Evolutionary conservation across 331 rosid genomes (phyloP), one percentile per base, ranked within the genome.

Genomic region (Pyracantha coccinea): DNA sequence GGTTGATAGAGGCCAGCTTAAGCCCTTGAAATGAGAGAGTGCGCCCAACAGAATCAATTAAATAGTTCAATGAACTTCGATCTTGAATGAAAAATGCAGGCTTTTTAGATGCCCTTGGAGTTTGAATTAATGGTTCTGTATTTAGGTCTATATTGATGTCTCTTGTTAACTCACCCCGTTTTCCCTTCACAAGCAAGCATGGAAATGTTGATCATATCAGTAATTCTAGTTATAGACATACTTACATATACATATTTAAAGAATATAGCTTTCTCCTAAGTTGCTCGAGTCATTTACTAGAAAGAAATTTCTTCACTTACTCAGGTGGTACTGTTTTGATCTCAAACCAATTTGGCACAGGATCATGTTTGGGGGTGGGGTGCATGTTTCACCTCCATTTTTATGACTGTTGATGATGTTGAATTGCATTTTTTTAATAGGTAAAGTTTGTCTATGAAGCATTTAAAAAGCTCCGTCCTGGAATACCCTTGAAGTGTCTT

Each of bases 401-500:
- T 24, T 63, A 50, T 6, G 2, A 1, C 27, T 77, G 55, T 38
- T 74, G 32, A 53, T 65, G 57, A 66, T 72, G 67, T 32, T 66
- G 60, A 68, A 74, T 16, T 78, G 47, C 62, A 20, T 5, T 47
- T 38, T 38, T 17, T 75, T 74, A 11, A 75, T 78, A 94, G 99
- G 97, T 92, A 72, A 90, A 83, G 47, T 94, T 90, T 58, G 96
- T 85, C 44, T 94, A 72, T 78, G 97, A 94, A 79, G 89, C 97
- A 72, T 94, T 92, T 80, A 92, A 90, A 79, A 94, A 92, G 84
- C 93, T 94, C 66, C 90, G 85, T 59, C 97, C 99, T 68, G 97
- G 97, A 83, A 86, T 89, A 76, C 96, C 97, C 17, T 82, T 92
- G 86, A 92, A 85, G 77, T 92, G 96, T 75, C 93, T 94, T 65